Base-by-base conservation (phyloP, 202 grass and related monocot genomes). In the Eragrostis tef region DNA sequence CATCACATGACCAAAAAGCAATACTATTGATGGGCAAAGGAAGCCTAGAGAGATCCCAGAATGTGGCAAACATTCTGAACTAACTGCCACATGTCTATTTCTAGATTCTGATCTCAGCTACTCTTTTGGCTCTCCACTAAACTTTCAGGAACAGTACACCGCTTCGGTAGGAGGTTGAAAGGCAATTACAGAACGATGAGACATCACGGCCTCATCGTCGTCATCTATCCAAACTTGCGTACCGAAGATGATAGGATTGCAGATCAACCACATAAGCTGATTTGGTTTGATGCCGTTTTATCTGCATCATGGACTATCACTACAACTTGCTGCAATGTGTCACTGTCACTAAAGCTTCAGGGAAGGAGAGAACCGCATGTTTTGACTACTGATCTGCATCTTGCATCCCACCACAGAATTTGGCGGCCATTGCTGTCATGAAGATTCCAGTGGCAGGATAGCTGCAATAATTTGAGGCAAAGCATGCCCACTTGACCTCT, bases 311-410 rank as follows among this genome's bases (percentile, higher is more conserved):
- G 41, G 75, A 27, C 66, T 43, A 29, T 21, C 43, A 60, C 62
- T 17, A 50, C 29, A 51, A 66, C 43, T 60, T 68, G 34, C 42
- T 68, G 67, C 60, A 45, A 52, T 50, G 6, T 65, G 65, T 77
- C 82, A 57, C 39, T 81, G 24, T 81, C 82, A 67, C 25, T 66
- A 85, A 85, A 86, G 83, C 27, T 86, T 73, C 27, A 65, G 64
- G 39, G 1, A 78, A 66, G 65, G 68, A 46, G 39, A 56, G 53
- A 75, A 64, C 74, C 61, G 65, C 65, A 43, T 49, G 41, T 77
- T 66, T 67, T 66, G 71, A 81, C 72, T 72, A 36, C 58, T 77
- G 83, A 85, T 66, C 25, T 60, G 77, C 65, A 85, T 85, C 72
- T 85, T 31, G 56, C 26, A 73, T 71, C 48, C 72, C 21, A 71